Conservation (phyloP, 2,329 filamentous ascomycete species). For the Colletotrichum lini region DNA sequence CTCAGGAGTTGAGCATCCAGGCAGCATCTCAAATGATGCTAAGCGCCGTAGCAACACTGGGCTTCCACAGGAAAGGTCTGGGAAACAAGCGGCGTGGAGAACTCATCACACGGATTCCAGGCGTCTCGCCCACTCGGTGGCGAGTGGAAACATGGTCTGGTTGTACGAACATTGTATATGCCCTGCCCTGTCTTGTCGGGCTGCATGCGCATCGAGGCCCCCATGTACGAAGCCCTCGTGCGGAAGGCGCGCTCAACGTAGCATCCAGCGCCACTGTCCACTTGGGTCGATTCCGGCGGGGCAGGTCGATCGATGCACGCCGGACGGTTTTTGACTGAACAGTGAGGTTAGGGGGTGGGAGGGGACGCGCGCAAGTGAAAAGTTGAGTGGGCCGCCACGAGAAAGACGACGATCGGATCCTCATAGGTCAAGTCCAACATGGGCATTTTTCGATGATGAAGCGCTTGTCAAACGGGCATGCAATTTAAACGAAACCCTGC, state of each 20-base stretch:
- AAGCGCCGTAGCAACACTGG: slow-evolving; percentile 23
- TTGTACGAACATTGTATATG: background rate
- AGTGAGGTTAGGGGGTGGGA: background rate
- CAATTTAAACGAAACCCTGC: slow-evolving; percentile 29
- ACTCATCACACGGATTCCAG: slow-evolving; percentile 4
- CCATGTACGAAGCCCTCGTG: slow-evolving; percentile 3
- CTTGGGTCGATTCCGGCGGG: slow-evolving; percentile 16
- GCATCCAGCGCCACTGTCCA: background rate
- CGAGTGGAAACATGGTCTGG: slow-evolving; percentile 7
- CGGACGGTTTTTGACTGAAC: background rate
- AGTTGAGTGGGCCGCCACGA: slow-evolving; percentile 12
- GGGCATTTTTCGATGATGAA: slow-evolving; percentile 14
- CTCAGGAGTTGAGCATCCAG: background rate
- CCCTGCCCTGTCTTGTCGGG: slow-evolving; percentile 17
- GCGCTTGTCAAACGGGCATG: slow-evolving; percentile 8
- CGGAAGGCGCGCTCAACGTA: slow-evolving; percentile 22
- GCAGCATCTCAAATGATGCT: background rate
- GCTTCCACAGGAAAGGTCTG: background rate
- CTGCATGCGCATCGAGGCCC: slow-evolving; percentile 11
- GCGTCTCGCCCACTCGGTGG: slow-evolving; percentile 31
- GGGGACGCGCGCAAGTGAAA: background rate
- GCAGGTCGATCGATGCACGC: slow-evolving; percentile 30
- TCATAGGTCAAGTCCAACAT: background rate
- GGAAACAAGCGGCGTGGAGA: background rate
- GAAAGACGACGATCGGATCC: slow-evolving; percentile 6